These are phyloP conservation scores for Bruguiera sexangula DNA, from an alignment of 345 rosid species.

Conservation along the genomic window DNA sequence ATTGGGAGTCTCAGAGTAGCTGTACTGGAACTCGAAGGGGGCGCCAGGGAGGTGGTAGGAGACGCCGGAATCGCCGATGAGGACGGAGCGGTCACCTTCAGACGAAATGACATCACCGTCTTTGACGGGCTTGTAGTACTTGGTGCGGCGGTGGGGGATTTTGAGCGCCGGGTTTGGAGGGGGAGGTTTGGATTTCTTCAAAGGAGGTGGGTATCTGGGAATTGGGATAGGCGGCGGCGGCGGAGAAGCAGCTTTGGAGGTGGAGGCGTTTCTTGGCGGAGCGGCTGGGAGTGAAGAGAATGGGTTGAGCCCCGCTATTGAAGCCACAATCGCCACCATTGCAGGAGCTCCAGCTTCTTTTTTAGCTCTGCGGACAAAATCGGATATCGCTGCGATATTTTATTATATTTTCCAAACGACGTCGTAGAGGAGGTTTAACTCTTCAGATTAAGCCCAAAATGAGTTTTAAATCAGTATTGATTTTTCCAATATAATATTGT, in stretches of 20 bases:
- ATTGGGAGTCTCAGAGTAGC: conserved; percentile 82
- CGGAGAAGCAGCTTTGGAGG: conserved; percentile 30
- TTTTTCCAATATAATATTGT: neutral
- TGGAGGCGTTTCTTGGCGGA: conserved; percentile 33
- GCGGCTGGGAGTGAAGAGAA: conserved; percentile 72
- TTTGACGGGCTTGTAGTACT: conserved; percentile 70
- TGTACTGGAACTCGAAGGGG: conserved; percentile 90
- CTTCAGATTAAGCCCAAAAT: no score
- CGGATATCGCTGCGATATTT: neutral
- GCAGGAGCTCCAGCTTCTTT: neutral
- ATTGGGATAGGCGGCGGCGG: conserved; percentile 61
- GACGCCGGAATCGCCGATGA: conserved; percentile 72
- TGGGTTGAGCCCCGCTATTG: conserved; percentile 58
- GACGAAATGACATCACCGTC: conserved; percentile 56
- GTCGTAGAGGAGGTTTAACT: neutral
- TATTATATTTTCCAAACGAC: neutral
- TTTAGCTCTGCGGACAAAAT: neutral
- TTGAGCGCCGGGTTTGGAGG: conserved; percentile 61
- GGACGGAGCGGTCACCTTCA: conserved; percentile 70
- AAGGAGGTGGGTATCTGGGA: conserved; percentile 66
- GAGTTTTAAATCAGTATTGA: neutral
- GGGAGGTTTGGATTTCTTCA: conserved; percentile 23
- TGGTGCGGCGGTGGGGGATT: conserved; percentile 55
- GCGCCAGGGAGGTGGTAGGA: conserved; percentile 89
- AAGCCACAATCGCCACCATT: conserved; percentile 65